Evolutionary conservation across 345 rosid genomes (phyloP).

Genomic region (Eucalyptus urophylla): DNA sequence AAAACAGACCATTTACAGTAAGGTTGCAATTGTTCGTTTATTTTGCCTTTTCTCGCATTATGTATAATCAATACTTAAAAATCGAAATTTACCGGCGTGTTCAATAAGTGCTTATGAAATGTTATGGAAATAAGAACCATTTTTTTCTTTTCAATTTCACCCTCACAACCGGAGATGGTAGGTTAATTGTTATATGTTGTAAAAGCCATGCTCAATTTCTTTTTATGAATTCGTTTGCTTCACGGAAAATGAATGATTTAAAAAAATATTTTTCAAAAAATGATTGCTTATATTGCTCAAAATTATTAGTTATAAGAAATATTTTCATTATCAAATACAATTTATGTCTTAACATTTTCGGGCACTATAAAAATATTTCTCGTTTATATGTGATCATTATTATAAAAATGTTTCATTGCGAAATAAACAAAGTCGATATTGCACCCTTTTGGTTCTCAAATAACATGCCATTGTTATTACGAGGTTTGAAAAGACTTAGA

Average conservation of each 20-base stretch:
- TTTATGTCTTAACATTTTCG: neutral
- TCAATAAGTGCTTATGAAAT: accelerated
- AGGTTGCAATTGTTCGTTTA: neutral
- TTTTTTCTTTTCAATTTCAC: neutral
- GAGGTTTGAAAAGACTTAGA: neutral
- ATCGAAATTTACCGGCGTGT: accelerated
- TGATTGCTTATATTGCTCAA: too few relatives aligned
- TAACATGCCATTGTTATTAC: neutral
- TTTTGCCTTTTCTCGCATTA: neutral
- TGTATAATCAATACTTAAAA: neutral
- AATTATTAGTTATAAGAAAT: neutral
- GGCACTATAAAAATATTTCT: neutral
- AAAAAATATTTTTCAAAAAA: neutral
- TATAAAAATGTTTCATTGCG: neutral
- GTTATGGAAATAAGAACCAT: neutral
- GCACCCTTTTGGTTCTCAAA: neutral
- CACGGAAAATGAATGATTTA: accelerated
- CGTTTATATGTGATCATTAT: neutral
- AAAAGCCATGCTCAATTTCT: accelerated
- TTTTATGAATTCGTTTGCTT: neutral
- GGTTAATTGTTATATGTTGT: neutral
- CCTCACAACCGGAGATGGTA: accelerated
- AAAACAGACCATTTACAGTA: neutral
- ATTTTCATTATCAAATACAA: neutral
- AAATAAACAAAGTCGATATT: neutral